Evolutionary conservation across 2,329 filamentous ascomycete species (phyloP).

Genomic region (Epicoccum nigrum): DNA sequence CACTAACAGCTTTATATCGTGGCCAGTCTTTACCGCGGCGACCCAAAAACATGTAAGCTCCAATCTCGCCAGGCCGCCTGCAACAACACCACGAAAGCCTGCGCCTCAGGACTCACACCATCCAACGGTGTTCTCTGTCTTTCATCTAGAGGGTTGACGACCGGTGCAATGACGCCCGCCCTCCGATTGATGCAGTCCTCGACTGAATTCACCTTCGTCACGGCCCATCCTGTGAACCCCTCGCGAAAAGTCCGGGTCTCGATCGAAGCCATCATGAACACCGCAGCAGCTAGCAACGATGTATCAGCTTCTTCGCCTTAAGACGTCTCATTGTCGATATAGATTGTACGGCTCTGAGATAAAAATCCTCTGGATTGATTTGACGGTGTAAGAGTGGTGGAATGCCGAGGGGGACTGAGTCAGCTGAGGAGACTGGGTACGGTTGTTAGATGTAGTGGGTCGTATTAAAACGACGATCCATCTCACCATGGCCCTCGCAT

Average conservation of each 20-base stretch:
- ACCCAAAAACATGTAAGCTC: no score
- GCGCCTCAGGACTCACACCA: slow-evolving; percentile 50
- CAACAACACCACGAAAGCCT: slow-evolving; percentile 53
- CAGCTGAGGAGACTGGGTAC: slow-evolving; percentile 43
- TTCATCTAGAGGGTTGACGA: slow-evolving; percentile 52
- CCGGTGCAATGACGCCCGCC: slow-evolving; percentile 49
- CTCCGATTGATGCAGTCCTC: slow-evolving; percentile 42
- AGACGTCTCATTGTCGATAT: slow-evolving; percentile 53
- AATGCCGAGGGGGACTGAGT: slow-evolving; percentile 55
- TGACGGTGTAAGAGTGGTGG: slow-evolving; percentile 53
- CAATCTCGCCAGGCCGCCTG: slow-evolving; percentile 53
- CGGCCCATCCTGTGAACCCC: slow-evolving; percentile 52
- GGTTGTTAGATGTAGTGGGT: background rate
- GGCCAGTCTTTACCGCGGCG: no score
- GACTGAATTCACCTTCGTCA: slow-evolving; percentile 49
- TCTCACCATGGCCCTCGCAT: slow-evolving; percentile 43
- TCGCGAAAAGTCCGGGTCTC: slow-evolving; percentile 46
- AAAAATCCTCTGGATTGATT: slow-evolving; percentile 30
- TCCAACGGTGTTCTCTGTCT: slow-evolving; percentile 34
- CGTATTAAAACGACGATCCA: no score
- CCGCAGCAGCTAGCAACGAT: slow-evolving; percentile 52
- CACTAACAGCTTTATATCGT: no score
- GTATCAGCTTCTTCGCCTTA: slow-evolving; percentile 59
- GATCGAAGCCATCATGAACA: slow-evolving; percentile 55
- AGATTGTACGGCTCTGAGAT: slow-evolving; percentile 50